phyloP scores from a whole-genome alignment of 2,329 filamentous ascomycete species.

The Cladosporium sp. region DNA sequence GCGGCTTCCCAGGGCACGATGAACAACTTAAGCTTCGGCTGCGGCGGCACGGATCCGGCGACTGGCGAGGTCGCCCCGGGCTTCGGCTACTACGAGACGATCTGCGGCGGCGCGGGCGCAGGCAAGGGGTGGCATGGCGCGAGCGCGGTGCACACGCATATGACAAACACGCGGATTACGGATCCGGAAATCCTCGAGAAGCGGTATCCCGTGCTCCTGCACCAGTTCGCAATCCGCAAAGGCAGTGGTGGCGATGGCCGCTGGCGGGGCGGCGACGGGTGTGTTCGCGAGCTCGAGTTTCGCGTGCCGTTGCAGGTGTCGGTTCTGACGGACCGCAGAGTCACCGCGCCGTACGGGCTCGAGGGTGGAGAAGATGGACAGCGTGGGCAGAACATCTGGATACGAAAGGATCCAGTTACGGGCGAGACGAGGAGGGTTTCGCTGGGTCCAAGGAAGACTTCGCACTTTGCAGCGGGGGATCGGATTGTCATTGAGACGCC shows the following conservation, averaged over 20 bases:
- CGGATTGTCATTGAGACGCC: conserved; percentile 53
- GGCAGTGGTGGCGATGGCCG: conserved; percentile 27
- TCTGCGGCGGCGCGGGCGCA: conserved; percentile 32
- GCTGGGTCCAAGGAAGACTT: conserved; percentile 20
- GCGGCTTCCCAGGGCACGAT: conserved; percentile 29
- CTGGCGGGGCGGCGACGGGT: conserved; percentile 29
- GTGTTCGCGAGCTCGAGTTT: conserved; percentile 29
- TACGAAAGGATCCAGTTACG: conserved; percentile 50
- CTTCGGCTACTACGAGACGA: conserved; percentile 33
- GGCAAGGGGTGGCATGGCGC: conserved; percentile 29
- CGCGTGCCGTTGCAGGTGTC: conserved; percentile 22
- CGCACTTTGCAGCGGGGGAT: conserved; percentile 18
- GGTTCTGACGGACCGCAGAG: conserved; percentile 30
- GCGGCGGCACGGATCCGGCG: conserved; percentile 32
- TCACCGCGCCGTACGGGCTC: conserved; percentile 30
- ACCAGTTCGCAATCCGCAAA: conserved; percentile 27
- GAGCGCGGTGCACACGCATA: conserved; percentile 30
- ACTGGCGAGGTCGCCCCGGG: conserved; percentile 20
- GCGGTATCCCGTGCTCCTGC: conserved; percentile 31
- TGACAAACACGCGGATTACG: conserved; percentile 35
- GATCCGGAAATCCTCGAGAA: conserved; percentile 32
- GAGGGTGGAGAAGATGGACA: conserved; percentile 28
- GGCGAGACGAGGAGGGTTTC: conserved; percentile 37
- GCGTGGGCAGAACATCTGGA: conserved; percentile 25
- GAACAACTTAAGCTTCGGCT: conserved; percentile 29